These are phyloP conservation scores for Phaeosphaeriaceae sp. DNA, from an alignment of 2,329 filamentous ascomycete genomes.

Conservation along the genomic window DNA sequence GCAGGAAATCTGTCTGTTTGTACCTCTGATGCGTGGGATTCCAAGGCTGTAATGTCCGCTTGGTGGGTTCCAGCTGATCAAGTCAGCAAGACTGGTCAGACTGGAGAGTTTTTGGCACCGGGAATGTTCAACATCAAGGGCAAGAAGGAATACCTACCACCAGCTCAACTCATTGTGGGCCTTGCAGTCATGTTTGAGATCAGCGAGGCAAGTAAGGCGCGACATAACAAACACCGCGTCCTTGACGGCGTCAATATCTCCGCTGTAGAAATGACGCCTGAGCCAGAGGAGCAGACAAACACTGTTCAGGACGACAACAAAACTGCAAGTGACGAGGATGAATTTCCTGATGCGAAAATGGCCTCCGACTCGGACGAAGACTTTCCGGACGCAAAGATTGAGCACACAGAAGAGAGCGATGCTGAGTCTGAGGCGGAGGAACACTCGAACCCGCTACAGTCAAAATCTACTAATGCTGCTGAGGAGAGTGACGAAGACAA, in stretches of 20 bases:
- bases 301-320: constrained; percentile 27
- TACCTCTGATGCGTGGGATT: constrained; percentile 91
- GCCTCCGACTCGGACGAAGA: constrained; percentile 51
- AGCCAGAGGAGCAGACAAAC: constrained; percentile 18
- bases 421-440: constrained; percentile 41
- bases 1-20: constrained; percentile 86
- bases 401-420: constrained; percentile 47
- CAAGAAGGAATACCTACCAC: constrained; percentile 89
- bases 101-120: constrained; percentile 78
- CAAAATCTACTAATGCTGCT: constrained; percentile 15
- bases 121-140: constrained; percentile 84
- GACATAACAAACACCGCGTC: constrained; percentile 77
- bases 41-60: constrained; percentile 91
- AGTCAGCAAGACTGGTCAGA: constrained; percentile 82
- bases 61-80: constrained; percentile 95
- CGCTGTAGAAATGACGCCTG: constrained; percentile 29
- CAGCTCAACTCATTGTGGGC: constrained; percentile 84
- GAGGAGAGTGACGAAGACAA: constrained; percentile 21
- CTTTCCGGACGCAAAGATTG: constrained; percentile 53
- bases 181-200: constrained; percentile 88
- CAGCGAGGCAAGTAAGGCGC: constrained; percentile 83
- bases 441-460: constrained; percentile 51
- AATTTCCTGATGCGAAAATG: constrained; percentile 54
- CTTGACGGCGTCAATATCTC: constrained; percentile 46
- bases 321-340: constrained; percentile 50